Evolutionary conservation across 345 rosid species (phyloP).

Genomic region (Dipteronia sinensis): DNA sequence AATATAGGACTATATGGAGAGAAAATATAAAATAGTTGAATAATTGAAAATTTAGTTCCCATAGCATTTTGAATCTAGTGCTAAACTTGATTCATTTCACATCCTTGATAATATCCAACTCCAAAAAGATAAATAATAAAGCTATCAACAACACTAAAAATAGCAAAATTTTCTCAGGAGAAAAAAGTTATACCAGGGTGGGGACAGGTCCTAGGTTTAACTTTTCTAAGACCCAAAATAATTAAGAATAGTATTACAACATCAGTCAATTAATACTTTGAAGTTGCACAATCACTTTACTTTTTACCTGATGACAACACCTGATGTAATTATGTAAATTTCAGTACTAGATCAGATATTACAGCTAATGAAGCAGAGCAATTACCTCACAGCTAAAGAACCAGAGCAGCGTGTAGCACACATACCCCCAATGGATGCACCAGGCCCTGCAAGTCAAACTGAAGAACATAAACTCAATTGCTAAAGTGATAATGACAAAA

Average conservation of each 20-base stretch:
- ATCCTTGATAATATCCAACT: neutral
- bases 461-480: constrained; percentile 5
- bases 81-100: neutral
- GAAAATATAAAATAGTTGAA: neutral
- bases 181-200: neutral
- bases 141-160: neutral
- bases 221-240: neutral
- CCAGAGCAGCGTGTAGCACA: constrained; percentile 99
- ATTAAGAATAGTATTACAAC: neutral
- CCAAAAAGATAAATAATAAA: neutral
- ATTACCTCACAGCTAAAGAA: constrained; percentile 89
- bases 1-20: neutral
- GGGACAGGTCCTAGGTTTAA: neutral
- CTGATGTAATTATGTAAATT: neutral
- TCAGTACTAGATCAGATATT: constrained; percentile 12
- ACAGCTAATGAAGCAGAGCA: constrained; percentile 24
- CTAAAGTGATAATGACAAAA: constrained; percentile 13
- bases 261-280: neutral
- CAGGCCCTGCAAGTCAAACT: constrained; percentile 67
- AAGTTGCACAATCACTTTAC: neutral
- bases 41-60: constrained; percentile 1
- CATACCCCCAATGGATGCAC: constrained; percentile 96
- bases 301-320: neutral
- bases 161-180: neutral
- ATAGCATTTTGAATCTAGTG: neutral